phyloP scores from a whole-genome alignment of 768 basidiomycete genomes.

The Sutorius australiensis region DNA sequence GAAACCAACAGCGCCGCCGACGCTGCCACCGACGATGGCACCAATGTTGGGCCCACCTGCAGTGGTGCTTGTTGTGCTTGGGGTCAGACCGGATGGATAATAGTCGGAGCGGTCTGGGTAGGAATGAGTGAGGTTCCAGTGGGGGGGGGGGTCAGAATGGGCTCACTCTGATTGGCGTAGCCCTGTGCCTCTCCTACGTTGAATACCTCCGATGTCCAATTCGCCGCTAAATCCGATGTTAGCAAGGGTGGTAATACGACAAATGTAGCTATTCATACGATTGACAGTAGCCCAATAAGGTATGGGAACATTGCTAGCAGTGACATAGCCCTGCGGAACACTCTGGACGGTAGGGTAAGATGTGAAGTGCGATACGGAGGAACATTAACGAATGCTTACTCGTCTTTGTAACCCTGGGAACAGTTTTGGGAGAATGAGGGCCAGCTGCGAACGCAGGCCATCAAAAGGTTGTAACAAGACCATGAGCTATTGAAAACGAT shows the following conservation, averaged over 20 bases:
- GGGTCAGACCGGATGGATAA: neutral
- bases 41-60: constrained; percentile 5
- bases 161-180: constrained; percentile 9
- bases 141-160: neutral
- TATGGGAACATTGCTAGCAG: constrained; percentile 34
- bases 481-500: constrained; percentile 42
- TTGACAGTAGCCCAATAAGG: constrained; percentile 47
- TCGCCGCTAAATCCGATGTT: constrained; percentile 30
- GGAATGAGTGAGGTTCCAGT: neutral
- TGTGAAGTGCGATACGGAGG: neutral
- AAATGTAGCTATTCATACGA: constrained; percentile 35
- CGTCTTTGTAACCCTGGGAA: constrained; percentile 10
- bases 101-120: constrained; percentile 14
- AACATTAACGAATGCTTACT: constrained; percentile 5
- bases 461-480: constrained; percentile 53
- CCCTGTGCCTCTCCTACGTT: constrained; percentile 28
- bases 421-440: constrained; percentile 18
- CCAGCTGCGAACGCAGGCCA: constrained; percentile 39
- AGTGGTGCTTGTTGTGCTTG: constrained; percentile 6
- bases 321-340: constrained; percentile 37
- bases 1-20: constrained; percentile 18
- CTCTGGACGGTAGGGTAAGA: constrained; percentile 7
- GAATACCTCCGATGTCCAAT: constrained; percentile 33
- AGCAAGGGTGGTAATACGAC: neutral
- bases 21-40: constrained; percentile 21